These are phyloP conservation scores for Multifurca ochricompacta DNA, from an alignment of 768 basidiomycete species.

Conservation along the genomic window DNA sequence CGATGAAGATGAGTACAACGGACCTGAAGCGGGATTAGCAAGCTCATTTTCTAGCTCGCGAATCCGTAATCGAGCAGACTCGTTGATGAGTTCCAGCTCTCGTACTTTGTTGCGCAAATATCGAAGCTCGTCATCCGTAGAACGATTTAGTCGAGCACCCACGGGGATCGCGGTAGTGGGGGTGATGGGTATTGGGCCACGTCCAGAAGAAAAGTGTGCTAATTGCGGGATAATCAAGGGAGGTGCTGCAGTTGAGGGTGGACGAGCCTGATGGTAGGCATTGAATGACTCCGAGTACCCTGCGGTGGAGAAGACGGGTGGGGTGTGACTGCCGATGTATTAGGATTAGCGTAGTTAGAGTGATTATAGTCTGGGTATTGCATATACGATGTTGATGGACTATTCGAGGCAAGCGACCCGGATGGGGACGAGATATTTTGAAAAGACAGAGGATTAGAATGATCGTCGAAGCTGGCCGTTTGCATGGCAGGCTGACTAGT, in stretches of 20 bases:
- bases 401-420: conserved; percentile 16
- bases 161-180: conserved; percentile 20
- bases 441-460: conserved; percentile 16
- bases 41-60: conserved; percentile 42
- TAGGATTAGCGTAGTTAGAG: conserved; percentile 20
- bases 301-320: conserved; percentile 15
- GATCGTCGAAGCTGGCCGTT: conserved; percentile 14
- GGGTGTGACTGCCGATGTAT: conserved; percentile 11
- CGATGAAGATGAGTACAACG: conserved; percentile 20
- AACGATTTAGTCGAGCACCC: conserved; percentile 22
- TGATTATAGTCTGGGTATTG: conserved; percentile 21
- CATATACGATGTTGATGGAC: conserved; percentile 18
- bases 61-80: conserved; percentile 41
- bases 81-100: conserved; percentile 56
- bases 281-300: conserved; percentile 20
- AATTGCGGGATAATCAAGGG: conserved; percentile 21
- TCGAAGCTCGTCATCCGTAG: conserved; percentile 43
- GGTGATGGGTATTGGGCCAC: conserved; percentile 24
- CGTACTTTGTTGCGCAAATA: conserved; percentile 49
- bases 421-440: conserved; percentile 17
- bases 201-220: conserved; percentile 21
- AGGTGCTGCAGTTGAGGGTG: neutral
- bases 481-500: conserved; percentile 9
- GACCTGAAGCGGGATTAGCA: conserved; percentile 25
- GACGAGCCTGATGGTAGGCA: conserved; percentile 16